These are phyloP conservation scores for Saccharomyces jurei DNA, from an alignment of 805 yeast genomes.

Conservation along the genomic window DNA sequence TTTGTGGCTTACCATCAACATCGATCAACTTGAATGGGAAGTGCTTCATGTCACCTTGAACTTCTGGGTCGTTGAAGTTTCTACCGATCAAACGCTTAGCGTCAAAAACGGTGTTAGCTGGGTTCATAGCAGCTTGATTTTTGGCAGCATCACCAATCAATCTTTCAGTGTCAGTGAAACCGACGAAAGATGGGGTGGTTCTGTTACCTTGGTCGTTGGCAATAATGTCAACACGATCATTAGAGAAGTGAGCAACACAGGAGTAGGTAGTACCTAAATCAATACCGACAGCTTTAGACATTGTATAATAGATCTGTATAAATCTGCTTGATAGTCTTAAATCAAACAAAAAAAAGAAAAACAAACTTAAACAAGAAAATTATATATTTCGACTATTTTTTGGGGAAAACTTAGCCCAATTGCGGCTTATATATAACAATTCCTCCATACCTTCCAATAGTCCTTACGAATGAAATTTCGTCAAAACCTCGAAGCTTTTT, in stretches of 20 bases:
- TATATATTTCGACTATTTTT: not conserved
- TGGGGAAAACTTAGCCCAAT: not conserved
- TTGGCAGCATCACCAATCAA: conserved; percentile 96
- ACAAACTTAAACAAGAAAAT: not conserved
- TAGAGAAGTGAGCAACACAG: conserved; percentile 84
- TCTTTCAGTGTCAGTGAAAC: conserved; percentile 92
- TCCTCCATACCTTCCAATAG: not conserved
- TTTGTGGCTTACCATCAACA: conserved; percentile 77
- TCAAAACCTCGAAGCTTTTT: not conserved
- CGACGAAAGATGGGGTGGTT: conserved; percentile 95
- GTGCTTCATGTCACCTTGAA: conserved; percentile 56
- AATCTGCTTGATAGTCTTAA: not conserved
- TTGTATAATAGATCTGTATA: conserved; percentile 10
- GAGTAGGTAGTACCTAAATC: conserved; percentile 97
- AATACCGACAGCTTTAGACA: conserved; percentile 52
- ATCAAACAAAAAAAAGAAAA: not conserved
- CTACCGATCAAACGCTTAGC: conserved; percentile 88
- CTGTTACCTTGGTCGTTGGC: conserved; percentile 99
- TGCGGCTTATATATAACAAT: not conserved
- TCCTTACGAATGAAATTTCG: not conserved
- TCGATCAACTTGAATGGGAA: conserved; percentile 79
- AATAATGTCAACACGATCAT: conserved; percentile 86
- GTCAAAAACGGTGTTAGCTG: conserved; percentile 85
- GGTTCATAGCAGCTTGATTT: conserved; percentile 97
- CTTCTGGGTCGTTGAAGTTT: conserved; percentile 52